These are phyloP conservation scores for Colletotrichum tanaceti DNA, from an alignment of 2,329 filamentous ascomycete genomes.

Conservation along the genomic window DNA sequence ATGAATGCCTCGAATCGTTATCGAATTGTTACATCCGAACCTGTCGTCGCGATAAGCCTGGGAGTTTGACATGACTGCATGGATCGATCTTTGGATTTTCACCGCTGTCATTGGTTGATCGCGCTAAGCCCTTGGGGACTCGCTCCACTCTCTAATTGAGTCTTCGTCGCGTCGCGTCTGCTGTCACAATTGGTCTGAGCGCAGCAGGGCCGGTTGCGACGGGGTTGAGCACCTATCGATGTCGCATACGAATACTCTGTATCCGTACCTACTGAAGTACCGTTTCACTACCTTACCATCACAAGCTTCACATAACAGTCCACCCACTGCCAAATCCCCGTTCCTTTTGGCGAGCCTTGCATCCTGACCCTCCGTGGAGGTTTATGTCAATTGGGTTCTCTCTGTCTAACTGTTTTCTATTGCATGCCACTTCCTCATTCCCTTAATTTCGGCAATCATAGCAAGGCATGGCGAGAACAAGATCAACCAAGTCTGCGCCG, in stretches of 20 bases:
- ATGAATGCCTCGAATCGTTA: conserved; percentile 36
- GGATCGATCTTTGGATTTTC: conserved; percentile 13
- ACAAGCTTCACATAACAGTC: neutral
- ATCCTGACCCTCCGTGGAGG: no score
- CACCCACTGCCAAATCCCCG: neutral
- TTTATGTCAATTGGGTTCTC: neutral
- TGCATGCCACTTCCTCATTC: neutral
- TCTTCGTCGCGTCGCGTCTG: conserved; percentile 31
- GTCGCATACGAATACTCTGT: no score
- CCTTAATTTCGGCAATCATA: neutral
- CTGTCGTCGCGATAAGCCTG: conserved; percentile 39
- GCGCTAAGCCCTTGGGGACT: conserved; percentile 13
- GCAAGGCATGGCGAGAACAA: conserved; percentile 61
- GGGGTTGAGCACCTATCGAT: neutral
- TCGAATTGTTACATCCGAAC: conserved; percentile 35
- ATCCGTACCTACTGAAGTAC: neutral
- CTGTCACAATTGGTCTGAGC: neutral
- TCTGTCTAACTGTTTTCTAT: neutral
- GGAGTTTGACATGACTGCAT: conserved; percentile 40
- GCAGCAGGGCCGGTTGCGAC: conserved; percentile 10
- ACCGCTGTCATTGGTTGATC: conserved; percentile 24
- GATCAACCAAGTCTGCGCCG: conserved; percentile 55
- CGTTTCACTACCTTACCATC: neutral
- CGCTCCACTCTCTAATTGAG: conserved; percentile 35
- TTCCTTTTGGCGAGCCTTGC: neutral